phyloP scores from a whole-genome alignment of 768 basidiomycete genomes.

The Mycena belliarum region DNA sequence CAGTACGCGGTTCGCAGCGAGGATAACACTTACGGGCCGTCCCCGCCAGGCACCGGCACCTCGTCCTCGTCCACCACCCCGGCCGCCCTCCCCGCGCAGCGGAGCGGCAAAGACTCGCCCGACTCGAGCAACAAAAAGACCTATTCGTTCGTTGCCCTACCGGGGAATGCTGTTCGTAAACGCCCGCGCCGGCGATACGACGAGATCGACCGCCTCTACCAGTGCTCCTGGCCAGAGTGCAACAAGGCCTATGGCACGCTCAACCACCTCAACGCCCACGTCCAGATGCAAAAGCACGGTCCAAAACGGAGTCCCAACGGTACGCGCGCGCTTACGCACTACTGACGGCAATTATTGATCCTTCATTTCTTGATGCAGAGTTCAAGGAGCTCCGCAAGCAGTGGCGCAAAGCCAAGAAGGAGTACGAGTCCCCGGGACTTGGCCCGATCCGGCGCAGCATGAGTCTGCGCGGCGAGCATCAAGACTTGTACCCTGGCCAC shows the following conservation, averaged over 20 bases:
- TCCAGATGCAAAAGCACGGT: conserved; percentile 98
- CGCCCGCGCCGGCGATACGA: conserved; percentile 86
- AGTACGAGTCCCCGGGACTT: conserved; percentile 36
- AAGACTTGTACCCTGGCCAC: conserved; percentile 15
- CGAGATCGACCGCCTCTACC: conserved; percentile 93
- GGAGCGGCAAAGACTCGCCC: conserved; percentile 23
- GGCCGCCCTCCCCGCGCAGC: conserved; percentile 3
- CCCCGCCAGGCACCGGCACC: conserved; percentile 63
- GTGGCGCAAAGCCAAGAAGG: conserved; percentile 94
- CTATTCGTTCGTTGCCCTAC: conserved; percentile 80
- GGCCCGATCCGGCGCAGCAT: conserved; percentile 22
- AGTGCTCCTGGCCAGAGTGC: conserved; percentile 78
- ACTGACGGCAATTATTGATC: conserved; percentile 10
- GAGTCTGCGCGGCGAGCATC: conserved; percentile 18
- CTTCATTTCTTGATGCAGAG: conserved; percentile 61
- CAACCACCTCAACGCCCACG: conserved; percentile 97
- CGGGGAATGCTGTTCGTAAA: conserved; percentile 81
- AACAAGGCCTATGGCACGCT: conserved; percentile 91
- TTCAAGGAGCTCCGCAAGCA: conserved; percentile 97
- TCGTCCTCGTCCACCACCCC: conserved; percentile 45
- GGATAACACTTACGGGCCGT: conserved; percentile 58
- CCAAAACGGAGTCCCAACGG: conserved; percentile 86
- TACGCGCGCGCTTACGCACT: conserved; percentile 39
- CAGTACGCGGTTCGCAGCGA: conserved; percentile 45
- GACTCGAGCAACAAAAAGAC: conserved; percentile 59